phyloP scores from a whole-genome alignment of 2,329 filamentous ascomycete species.

The Sporothrix schenckii region DNA sequence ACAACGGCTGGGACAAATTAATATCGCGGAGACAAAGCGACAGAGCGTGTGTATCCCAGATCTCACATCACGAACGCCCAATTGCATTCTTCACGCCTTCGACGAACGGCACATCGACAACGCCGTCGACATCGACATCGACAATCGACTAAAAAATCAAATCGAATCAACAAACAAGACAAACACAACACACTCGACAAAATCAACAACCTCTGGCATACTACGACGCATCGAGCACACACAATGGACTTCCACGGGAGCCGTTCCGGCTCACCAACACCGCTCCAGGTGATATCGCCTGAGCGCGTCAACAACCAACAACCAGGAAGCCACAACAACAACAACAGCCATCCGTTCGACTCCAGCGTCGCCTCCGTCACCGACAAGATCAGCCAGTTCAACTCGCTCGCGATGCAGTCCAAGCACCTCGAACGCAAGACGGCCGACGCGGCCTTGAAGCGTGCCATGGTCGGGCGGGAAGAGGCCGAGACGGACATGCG shows the following conservation, averaged over 20 bases:
- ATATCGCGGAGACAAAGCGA: constrained; percentile 18
- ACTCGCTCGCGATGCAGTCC: constrained; percentile 63
- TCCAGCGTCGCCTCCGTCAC: constrained; percentile 54
- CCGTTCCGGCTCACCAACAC: constrained; percentile 56
- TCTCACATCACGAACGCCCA: constrained; percentile 16
- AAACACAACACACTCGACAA: constrained; percentile 5
- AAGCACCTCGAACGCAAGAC: constrained; percentile 66
- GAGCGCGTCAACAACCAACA: constrained; percentile 66
- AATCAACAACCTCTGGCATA: neutral
- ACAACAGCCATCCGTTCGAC: constrained; percentile 6
- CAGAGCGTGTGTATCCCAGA: constrained; percentile 8
- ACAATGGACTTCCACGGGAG: constrained; percentile 52
- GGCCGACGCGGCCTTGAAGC: constrained; percentile 66
- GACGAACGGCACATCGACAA: constrained; percentile 2
- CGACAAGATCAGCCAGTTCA: constrained; percentile 73
- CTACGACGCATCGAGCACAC: neutral
- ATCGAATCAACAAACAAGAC: neutral
- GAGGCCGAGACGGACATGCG: constrained; percentile 71
- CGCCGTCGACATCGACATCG: neutral
- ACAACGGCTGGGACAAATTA: constrained; percentile 3
- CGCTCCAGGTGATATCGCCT: constrained; percentile 64
- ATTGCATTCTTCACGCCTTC: constrained; percentile 15
- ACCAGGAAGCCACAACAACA: constrained; percentile 34
- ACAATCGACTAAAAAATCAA: neutral
- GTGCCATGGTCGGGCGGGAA: constrained; percentile 69